Conservation (phyloP, 2,329 filamentous ascomycete species). For the Paraconiothyrium sp. region DNA sequence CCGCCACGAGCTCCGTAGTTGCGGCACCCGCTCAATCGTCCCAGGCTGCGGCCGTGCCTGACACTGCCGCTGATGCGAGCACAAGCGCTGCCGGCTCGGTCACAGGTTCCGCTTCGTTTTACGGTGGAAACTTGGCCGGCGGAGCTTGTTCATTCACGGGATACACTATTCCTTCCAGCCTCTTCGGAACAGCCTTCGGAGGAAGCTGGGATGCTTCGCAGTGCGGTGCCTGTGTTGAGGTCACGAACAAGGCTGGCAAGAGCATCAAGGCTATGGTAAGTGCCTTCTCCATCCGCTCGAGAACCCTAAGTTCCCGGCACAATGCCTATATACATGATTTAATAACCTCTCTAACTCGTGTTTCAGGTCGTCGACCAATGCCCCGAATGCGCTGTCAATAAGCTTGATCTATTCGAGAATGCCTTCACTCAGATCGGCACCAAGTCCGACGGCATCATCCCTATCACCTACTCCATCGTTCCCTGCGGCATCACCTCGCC, state of each 20-base stretch:
- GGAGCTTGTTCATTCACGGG: slow-evolving; percentile 71
- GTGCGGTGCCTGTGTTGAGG: slow-evolving; percentile 70
- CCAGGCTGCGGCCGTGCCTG: slow-evolving; percentile 21
- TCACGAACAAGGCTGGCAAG: slow-evolving; percentile 66
- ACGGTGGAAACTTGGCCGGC: slow-evolving; percentile 58
- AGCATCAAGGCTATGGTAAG: slow-evolving; percentile 71
- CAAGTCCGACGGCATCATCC: slow-evolving; percentile 58
- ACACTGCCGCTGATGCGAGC: slow-evolving; percentile 12
- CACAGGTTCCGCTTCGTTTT: slow-evolving; percentile 48
- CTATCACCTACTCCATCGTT: slow-evolving; percentile 61
- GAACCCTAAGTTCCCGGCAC: no score
- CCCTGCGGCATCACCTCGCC: slow-evolving; percentile 62
- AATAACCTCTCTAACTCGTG: background rate
- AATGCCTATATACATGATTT: no score
- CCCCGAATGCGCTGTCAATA: slow-evolving; percentile 62
- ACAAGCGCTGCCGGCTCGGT: slow-evolving; percentile 1
- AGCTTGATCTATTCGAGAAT: slow-evolving; percentile 65
- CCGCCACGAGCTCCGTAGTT: background rate
- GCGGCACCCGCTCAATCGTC: slow-evolving; percentile 17
- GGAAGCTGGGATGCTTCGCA: slow-evolving; percentile 67
- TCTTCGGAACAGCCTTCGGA: slow-evolving; percentile 71
- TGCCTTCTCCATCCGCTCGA: background rate
- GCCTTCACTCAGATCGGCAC: slow-evolving; percentile 61
- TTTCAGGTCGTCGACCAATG: slow-evolving; percentile 65
- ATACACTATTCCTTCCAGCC: slow-evolving; percentile 67